Evolutionary conservation across 768 basidiomycete species (phyloP).

Genomic region (Chalciporus piperatus): DNA sequence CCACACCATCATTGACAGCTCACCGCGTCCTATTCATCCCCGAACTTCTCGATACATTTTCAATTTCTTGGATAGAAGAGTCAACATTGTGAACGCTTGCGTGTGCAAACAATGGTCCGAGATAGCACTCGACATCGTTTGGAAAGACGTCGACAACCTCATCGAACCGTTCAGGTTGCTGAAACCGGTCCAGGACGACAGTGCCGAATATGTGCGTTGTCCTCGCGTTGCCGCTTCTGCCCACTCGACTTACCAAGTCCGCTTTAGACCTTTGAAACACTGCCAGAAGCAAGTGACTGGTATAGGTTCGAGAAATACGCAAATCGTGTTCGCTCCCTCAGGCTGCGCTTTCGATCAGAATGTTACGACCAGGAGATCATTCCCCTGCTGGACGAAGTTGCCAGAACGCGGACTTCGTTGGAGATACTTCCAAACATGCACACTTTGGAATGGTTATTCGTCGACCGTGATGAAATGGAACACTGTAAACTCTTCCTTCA

Average conservation of each 20-base stretch:
- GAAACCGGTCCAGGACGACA: slow-evolving; percentile 37
- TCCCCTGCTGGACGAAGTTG: slow-evolving; percentile 46
- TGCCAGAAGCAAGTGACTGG: slow-evolving; percentile 52
- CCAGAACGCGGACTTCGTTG: slow-evolving; percentile 50
- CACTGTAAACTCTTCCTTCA: slow-evolving; percentile 58
- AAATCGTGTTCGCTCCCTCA: slow-evolving; percentile 43
- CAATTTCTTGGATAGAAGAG: slow-evolving; percentile 38
- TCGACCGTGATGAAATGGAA: slow-evolving; percentile 25
- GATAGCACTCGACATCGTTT: slow-evolving; percentile 54
- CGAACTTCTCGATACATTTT: slow-evolving; percentile 59
- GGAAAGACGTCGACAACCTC: slow-evolving; percentile 51
- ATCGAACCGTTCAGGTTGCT: slow-evolving; percentile 46
- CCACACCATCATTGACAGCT: not conserved
- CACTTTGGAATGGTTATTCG: slow-evolving; percentile 47
- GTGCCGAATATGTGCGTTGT: slow-evolving; percentile 24
- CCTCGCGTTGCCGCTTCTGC: not conserved
- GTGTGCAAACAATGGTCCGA: slow-evolving; percentile 63
- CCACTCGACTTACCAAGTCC: not conserved
- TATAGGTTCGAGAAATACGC: slow-evolving; percentile 51
- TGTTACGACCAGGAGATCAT: slow-evolving; percentile 16
- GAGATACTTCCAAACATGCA: slow-evolving; percentile 56
- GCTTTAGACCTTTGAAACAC: slow-evolving; percentile 39
- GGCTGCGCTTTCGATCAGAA: slow-evolving; percentile 23
- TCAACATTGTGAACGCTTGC: slow-evolving; percentile 45
- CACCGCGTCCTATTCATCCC: slow-evolving; percentile 48